phyloP scores from a whole-genome alignment of 495 filamentous ascomycete species.

The Podospora conica region DNA sequence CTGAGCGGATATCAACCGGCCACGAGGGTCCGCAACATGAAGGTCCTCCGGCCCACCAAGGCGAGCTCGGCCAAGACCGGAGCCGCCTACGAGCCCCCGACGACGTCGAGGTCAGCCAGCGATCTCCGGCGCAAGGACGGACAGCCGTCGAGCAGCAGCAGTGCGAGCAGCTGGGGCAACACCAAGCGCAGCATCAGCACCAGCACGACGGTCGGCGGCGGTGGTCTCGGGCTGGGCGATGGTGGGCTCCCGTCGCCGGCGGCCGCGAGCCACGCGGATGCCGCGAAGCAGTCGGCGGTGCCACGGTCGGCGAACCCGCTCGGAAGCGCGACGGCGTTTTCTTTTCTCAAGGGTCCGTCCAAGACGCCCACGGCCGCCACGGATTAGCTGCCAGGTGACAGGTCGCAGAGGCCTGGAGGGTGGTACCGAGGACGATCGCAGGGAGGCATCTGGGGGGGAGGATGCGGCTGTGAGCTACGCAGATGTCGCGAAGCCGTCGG shows the following conservation, averaged over 20 bases:
- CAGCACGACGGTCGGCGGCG: slow-evolving; percentile 6
- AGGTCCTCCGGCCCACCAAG: slow-evolving; percentile 67
- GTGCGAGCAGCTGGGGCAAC: slow-evolving; percentile 32
- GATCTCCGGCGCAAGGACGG: slow-evolving; percentile 37
- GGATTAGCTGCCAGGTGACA: slow-evolving; percentile 19
- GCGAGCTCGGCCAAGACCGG: slow-evolving; percentile 40
- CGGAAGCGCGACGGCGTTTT: slow-evolving; percentile 89
- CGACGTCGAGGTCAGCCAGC: slow-evolving; percentile 27
- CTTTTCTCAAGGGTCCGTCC: slow-evolving; percentile 64
- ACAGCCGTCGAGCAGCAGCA: slow-evolving; percentile 22
- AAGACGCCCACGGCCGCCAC: slow-evolving; percentile 31
- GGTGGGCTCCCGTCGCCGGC: slow-evolving; percentile 3
- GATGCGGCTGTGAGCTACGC: neutral
- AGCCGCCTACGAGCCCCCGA: slow-evolving; percentile 40
- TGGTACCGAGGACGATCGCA: neutral
- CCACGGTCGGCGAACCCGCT: slow-evolving; percentile 59
- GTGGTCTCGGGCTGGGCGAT: slow-evolving; percentile 9
- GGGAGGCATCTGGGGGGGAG: neutral
- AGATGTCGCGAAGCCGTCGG: neutral
- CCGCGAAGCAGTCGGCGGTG: slow-evolving; percentile 30
- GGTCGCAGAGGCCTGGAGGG: neutral
- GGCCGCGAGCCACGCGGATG: slow-evolving; percentile 1
- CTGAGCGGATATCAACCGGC: slow-evolving; percentile 55
- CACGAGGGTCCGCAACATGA: slow-evolving; percentile 59
- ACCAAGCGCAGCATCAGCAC: slow-evolving; percentile 32